Percentiles rank a stretch among this genome's conserved stretches.
Conservation (phyloP, 257 asterid species). For the Jacaranda copaia region DNA sequence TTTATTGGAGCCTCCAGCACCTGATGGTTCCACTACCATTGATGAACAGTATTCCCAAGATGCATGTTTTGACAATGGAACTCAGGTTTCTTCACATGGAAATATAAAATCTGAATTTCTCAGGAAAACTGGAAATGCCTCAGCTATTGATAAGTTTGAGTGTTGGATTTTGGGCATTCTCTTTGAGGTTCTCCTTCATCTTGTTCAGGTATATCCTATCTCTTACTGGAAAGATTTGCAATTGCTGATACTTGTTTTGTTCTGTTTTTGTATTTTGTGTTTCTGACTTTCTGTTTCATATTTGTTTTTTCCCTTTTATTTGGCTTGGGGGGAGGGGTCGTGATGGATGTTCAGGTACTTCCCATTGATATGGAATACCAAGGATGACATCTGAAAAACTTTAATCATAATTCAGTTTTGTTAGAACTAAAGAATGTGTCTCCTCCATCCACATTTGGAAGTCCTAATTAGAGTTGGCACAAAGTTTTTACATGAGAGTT, state of each 20-base stretch:
- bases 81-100: constrained; percentile 65
- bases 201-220: constrained; percentile 82
- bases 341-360: neutral
- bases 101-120: constrained; percentile 55
- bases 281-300: constrained; percentile 7
- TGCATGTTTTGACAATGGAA: constrained; percentile 65
- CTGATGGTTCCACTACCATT: constrained; percentile 72
- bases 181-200: constrained; percentile 93
- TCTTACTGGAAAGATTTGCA: constrained; percentile 13
- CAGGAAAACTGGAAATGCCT: constrained; percentile 56
- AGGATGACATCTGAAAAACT: neutral
- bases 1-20: constrained; percentile 90
- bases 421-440: neutral
- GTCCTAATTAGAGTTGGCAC: neutral
- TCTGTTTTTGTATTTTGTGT: constrained; percentile 1
- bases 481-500: constrained; percentile 4
- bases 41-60: constrained; percentile 90
- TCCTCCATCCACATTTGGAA: neutral
- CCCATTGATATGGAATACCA: neutral
- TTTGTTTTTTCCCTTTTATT: neutral
- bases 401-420: neutral
- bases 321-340: neutral
- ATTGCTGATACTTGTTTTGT: constrained; percentile 6
- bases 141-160: constrained; percentile 88
- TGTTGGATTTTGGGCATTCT: constrained; percentile 98